Evolutionary conservation across 1,284 basidiomycete species (phyloP).

Genomic region (Porodaedalea pini): DNA sequence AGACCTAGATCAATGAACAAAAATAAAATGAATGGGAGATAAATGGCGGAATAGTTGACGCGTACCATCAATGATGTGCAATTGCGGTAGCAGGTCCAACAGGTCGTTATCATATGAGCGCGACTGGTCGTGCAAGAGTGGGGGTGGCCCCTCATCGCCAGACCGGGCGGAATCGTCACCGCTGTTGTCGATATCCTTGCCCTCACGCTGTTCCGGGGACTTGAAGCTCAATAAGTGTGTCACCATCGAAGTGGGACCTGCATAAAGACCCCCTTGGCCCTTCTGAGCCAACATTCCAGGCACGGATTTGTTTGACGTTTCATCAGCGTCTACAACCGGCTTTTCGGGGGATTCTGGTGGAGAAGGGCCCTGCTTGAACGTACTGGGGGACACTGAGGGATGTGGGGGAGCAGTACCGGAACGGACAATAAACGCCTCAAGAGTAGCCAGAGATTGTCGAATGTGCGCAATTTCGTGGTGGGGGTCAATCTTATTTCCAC

Average conservation of each 20-base stretch:
- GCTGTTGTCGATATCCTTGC: slow-evolving; percentile 33
- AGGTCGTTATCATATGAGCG: slow-evolving; percentile 63
- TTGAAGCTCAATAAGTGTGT: slow-evolving; percentile 61
- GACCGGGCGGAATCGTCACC: slow-evolving; percentile 13
- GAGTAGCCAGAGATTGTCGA: slow-evolving; percentile 66
- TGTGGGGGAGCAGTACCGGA: slow-evolving; percentile 11
- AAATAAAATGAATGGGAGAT: neutral
- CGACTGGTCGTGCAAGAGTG: slow-evolving; percentile 4
- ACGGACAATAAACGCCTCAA: slow-evolving; percentile 63
- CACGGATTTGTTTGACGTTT: slow-evolving; percentile 47
- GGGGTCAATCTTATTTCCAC: slow-evolving; percentile 55
- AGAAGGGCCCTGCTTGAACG: neutral
- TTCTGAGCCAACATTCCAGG: slow-evolving; percentile 67
- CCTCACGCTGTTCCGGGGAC: slow-evolving; percentile 36
- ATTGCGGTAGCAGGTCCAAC: slow-evolving; percentile 57
- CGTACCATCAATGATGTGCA: slow-evolving; percentile 59
- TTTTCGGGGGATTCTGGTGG: slow-evolving; percentile 27
- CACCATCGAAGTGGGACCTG: slow-evolving; percentile 67
- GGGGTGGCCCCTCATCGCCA: slow-evolving; percentile 1
- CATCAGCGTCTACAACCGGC: slow-evolving; percentile 11
- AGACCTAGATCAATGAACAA: slow-evolving; percentile 33
- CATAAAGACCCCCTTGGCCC: slow-evolving; percentile 62
- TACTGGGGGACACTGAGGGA: slow-evolving; percentile 15
- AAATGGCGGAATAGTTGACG: neutral
- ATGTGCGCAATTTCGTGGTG: slow-evolving; percentile 68